Conservation (phyloP, 1,284 basidiomycete species). For the Ceratobasidium sp. region DNA sequence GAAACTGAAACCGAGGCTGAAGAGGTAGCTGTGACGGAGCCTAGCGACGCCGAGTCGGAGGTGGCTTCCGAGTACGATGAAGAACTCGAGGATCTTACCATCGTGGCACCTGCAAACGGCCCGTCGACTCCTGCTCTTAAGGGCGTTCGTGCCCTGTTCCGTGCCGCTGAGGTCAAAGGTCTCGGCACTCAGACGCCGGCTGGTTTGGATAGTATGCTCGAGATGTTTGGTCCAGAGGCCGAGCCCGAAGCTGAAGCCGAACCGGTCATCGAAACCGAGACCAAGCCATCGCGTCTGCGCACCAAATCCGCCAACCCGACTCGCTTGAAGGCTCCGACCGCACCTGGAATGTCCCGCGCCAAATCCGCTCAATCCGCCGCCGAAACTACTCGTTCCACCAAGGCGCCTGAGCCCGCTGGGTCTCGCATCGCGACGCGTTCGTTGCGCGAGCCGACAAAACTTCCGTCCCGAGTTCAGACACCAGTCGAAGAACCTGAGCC, state of each 20-base stretch:
- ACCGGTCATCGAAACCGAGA: not conserved
- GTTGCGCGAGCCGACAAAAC: constrained; percentile 28
- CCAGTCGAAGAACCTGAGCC: constrained; percentile 30
- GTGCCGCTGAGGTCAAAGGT: constrained; percentile 38
- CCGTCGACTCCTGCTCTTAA: constrained; percentile 42
- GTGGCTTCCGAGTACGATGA: constrained; percentile 16
- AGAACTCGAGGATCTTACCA: not conserved
- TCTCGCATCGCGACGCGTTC: constrained; percentile 22
- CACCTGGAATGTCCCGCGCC: constrained; percentile 30
- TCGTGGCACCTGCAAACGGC: not conserved
- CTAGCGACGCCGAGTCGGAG: constrained; percentile 22
- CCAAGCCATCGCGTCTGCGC: constrained; percentile 31
- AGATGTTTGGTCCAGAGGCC: constrained; percentile 39
- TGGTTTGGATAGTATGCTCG: constrained; percentile 37
- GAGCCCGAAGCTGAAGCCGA: constrained; percentile 13
- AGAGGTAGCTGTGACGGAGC: not conserved
- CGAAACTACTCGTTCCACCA: constrained; percentile 7
- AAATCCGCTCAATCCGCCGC: constrained; percentile 34
- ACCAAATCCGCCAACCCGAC: constrained; percentile 42
- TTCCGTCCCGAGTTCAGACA: constrained; percentile 38
- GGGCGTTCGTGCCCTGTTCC: constrained; percentile 37
- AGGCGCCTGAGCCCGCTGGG: not conserved
- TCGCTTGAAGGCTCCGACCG: constrained; percentile 27
- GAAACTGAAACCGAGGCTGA: constrained; percentile 15
- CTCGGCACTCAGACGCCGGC: constrained; percentile 36